Percentiles rank a stretch among this genome's conserved stretches.
Evolutionary conservation across 768 basidiomycete genomes (phyloP).

Genomic region (Russula dissimulans): DNA sequence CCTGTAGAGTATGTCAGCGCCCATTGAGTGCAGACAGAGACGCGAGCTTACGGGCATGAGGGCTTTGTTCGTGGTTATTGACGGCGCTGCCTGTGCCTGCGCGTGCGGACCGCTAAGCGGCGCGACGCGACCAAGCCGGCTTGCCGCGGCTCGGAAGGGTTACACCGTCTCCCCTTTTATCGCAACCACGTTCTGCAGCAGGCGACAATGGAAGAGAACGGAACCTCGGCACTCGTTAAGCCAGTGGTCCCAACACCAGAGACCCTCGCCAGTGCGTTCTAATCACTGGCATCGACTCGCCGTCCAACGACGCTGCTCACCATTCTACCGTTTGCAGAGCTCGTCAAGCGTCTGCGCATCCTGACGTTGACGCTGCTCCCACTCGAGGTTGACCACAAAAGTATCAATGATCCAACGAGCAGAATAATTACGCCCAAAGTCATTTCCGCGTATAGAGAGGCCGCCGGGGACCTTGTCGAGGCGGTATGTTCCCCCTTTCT

Average conservation of each 20-base stretch:
- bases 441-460: conserved; percentile 62
- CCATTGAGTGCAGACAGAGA: neutral
- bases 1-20: conserved; percentile 37
- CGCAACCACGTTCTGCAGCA: too few relatives aligned
- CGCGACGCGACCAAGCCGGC: too few relatives aligned
- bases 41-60: conserved; percentile 23
- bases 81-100: too few relatives aligned
- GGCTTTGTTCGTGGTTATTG: too few relatives aligned
- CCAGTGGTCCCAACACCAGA: conserved; percentile 54
- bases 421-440: conserved; percentile 77
- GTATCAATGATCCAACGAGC: conserved; percentile 67
- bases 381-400: conserved; percentile 60
- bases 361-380: conserved; percentile 71
- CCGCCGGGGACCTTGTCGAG: conserved; percentile 83
- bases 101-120: too few relatives aligned
- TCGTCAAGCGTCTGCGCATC: conserved; percentile 70
- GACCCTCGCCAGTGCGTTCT: conserved; percentile 60
- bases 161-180: too few relatives aligned
- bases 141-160: too few relatives aligned
- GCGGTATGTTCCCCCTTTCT: conserved; percentile 41
- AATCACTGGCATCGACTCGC: neutral
- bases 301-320: neutral
- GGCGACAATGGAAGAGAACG: conserved; percentile 30
- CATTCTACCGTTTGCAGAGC: conserved; percentile 38
- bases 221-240: conserved; percentile 36